These are phyloP conservation scores for Globisporangium parvum DNA, from an alignment of 352 stramenopile species.

Conservation along the genomic window DNA sequence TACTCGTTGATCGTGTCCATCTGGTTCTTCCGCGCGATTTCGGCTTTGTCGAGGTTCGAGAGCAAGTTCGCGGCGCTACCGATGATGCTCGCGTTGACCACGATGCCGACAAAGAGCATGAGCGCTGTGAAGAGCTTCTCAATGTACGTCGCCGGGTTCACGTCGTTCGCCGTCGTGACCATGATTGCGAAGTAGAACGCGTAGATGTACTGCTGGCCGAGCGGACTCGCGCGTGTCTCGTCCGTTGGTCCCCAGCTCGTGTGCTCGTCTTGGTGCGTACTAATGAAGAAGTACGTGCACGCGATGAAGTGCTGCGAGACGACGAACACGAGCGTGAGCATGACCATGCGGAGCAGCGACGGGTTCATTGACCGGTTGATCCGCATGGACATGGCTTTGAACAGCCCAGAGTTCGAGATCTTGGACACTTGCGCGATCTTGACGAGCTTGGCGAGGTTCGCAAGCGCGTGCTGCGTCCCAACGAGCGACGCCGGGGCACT, in stretches of 20 bases:
- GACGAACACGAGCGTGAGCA: conserved; percentile 60
- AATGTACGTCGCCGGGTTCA: conserved; percentile 39
- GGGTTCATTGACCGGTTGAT: conserved; percentile 64
- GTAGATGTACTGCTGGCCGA: conserved; percentile 46
- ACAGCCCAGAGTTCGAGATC: conserved; percentile 42
- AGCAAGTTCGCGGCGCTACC: conserved; percentile 70
- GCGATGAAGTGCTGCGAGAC: conserved; percentile 74
- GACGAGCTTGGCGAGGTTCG: conserved; percentile 46
- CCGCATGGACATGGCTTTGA: conserved; percentile 28
- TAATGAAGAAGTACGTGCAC: conserved; percentile 66
- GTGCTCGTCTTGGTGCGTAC: conserved; percentile 23
- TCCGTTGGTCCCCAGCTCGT: conserved; percentile 39
- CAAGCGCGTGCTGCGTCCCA: conserved; percentile 18
- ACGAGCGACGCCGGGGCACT: conserved; percentile 47
- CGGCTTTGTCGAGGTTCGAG: conserved; percentile 67
- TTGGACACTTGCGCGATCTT: conserved; percentile 56
- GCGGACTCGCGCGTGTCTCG: conserved; percentile 22
- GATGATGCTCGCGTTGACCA: conserved; percentile 79
- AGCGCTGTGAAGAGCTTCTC: conserved; percentile 59
- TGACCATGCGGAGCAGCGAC: conserved; percentile 60
- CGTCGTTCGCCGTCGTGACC: conserved; percentile 59
- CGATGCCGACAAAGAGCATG: conserved; percentile 72
- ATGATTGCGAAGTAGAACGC: conserved; percentile 63
- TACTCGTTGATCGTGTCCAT: conserved; percentile 80
- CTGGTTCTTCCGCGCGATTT: conserved; percentile 70